These are phyloP conservation scores for Earliella scabrosa DNA, from an alignment of 1,284 basidiomycete species.

Conservation along the genomic window DNA sequence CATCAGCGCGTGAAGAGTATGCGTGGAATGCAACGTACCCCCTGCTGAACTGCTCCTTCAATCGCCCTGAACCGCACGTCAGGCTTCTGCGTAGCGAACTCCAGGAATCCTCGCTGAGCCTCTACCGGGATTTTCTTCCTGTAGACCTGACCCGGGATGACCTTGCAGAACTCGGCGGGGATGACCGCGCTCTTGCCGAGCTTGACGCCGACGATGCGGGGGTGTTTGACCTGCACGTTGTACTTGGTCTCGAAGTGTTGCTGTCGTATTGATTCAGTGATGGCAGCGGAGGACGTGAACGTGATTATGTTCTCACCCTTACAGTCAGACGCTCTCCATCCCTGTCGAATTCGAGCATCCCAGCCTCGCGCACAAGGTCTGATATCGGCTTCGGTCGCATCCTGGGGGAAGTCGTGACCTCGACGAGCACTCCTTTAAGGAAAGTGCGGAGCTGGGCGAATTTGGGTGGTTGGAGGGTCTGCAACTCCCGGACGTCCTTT, in stretches of 20 bases:
- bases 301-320: background rate
- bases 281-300: background rate
- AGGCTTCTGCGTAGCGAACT: slow-evolving; percentile 10
- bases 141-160: slow-evolving; percentile 49
- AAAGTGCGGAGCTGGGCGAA: slow-evolving; percentile 1
- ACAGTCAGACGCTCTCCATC: slow-evolving; percentile 6
- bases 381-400: slow-evolving; percentile 4
- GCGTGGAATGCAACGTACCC: background rate
- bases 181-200: slow-evolving; percentile 32
- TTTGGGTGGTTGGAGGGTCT: background rate
- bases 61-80: slow-evolving; percentile 1
- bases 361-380: slow-evolving; percentile 3
- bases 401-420: background rate
- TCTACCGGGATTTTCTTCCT: slow-evolving; percentile 45
- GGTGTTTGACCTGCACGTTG: background rate
- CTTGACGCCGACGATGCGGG: slow-evolving; percentile 2
- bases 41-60: background rate
- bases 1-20: background rate
- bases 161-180: slow-evolving; percentile 48
- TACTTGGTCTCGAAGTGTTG: slow-evolving; percentile 11
- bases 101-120: slow-evolving; percentile 16
- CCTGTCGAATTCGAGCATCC: slow-evolving; percentile 9
- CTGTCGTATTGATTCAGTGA: background rate
- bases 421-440: slow-evolving; percentile 10
- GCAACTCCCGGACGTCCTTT: background rate